Conservation (phyloP, 2,329 filamentous ascomycete species). For the Diaporthe helianthi region DNA sequence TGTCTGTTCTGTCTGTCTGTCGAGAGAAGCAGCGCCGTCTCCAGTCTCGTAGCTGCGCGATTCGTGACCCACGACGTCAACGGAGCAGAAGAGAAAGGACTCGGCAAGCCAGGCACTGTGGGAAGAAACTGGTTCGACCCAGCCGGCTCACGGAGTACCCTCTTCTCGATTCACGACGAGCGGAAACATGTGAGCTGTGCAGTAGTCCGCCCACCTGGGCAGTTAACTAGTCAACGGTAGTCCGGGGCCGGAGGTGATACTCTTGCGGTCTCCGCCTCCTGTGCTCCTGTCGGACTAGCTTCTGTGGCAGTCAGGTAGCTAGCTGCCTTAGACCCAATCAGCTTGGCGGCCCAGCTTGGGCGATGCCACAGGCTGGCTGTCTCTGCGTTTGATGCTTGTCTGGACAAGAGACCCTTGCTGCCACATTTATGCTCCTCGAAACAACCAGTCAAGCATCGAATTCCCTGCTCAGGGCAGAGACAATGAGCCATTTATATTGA, state of each 20-base stretch:
- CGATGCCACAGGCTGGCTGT: constrained; percentile 37
- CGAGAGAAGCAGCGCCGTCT: not conserved
- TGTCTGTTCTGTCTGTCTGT: too few species aligned
- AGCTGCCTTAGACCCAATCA: constrained; percentile 30
- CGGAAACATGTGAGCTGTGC: constrained; percentile 15
- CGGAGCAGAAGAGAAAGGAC: not conserved
- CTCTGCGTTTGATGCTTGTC: constrained; percentile 56
- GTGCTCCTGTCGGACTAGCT: constrained; percentile 27
- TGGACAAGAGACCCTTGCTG: constrained; percentile 48
- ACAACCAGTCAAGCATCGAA: constrained; percentile 43
- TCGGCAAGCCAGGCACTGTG: not conserved
- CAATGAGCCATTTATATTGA: constrained; percentile 24
- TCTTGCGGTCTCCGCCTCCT: constrained; percentile 28
- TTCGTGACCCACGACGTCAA: constrained; percentile 6
- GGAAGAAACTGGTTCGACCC: too few species aligned
- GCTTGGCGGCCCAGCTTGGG: constrained; percentile 25
- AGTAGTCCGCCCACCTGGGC: too few species aligned
- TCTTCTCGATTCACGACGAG: not conserved
- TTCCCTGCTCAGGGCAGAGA: constrained; percentile 37
- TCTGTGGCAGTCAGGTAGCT: constrained; percentile 24
- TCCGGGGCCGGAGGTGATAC: constrained; percentile 25
- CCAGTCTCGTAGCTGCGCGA: not conserved
- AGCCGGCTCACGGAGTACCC: not conserved
- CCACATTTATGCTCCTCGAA: constrained; percentile 50
- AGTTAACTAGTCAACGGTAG: constrained; percentile 4